Conservation (phyloP, 495 filamentous ascomycete species). For the Aspergillus olivimuriae region DNA sequence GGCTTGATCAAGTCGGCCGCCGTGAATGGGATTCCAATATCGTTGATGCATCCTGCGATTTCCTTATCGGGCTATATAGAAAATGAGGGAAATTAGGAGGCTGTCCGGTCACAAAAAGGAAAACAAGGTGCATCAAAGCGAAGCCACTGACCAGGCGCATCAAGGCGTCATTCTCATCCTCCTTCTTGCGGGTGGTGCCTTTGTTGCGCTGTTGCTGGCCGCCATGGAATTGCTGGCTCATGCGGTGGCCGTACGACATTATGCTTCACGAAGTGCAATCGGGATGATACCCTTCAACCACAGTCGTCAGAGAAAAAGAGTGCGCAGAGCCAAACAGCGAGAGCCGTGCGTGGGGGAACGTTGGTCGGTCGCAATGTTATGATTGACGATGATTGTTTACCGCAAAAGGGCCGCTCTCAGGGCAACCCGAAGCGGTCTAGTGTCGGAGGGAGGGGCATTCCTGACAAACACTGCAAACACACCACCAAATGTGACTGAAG, state of each 20-base stretch:
- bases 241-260: constrained; percentile 64
- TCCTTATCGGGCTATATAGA: constrained; percentile 64
- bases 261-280: not conserved
- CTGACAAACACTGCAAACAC: constrained; percentile 41
- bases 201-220: constrained; percentile 54
- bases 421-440: constrained; percentile 31
- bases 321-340: not conserved
- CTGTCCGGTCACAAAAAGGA: not conserved
- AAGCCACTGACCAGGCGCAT: constrained; percentile 78
- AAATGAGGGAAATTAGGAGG: constrained; percentile 12
- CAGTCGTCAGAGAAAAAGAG: not conserved
- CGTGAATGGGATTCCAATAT: constrained; percentile 85
- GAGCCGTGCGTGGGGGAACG: constrained; percentile 1
- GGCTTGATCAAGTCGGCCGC: constrained; percentile 89
- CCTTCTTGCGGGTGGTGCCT: constrained; percentile 59
- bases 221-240: constrained; percentile 61
- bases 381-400: constrained; percentile 42
- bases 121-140: too few relatives aligned
- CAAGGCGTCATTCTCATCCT: constrained; percentile 77
- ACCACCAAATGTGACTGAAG: constrained; percentile 27
- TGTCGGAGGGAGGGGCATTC: constrained; percentile 25
- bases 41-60: constrained; percentile 93
- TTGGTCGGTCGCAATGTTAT: constrained; percentile 14
- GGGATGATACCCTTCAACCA: not conserved
- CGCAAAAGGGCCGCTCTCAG: constrained; percentile 24